These are phyloP conservation scores for Plenodomus tracheiphilus DNA, from an alignment of 2,329 filamentous ascomycete genomes.

Conservation along the genomic window DNA sequence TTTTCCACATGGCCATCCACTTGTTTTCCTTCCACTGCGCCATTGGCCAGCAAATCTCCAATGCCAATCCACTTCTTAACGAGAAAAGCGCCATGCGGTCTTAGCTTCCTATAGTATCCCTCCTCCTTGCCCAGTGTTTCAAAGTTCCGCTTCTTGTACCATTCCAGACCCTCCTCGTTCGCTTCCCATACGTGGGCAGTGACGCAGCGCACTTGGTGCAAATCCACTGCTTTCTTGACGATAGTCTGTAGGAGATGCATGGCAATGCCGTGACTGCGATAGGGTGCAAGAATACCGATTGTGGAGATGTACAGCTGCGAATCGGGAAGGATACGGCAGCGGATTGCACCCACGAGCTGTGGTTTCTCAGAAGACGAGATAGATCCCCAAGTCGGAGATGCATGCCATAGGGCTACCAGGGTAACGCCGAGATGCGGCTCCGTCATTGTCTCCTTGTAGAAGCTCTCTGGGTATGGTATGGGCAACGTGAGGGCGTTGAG, in stretches of 20 bases:
- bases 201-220: constrained; percentile 56
- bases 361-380: constrained; percentile 25
- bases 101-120: constrained; percentile 63
- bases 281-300: constrained; percentile 62
- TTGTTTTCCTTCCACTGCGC: constrained; percentile 1
- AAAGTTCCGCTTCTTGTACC: constrained; percentile 65
- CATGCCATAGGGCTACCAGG: constrained; percentile 62
- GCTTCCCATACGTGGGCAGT: constrained; percentile 68
- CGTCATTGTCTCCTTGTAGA: constrained; percentile 63
- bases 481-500: constrained; percentile 63
- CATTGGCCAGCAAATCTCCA: constrained; percentile 31
- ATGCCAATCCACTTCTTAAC: constrained; percentile 51
- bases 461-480: constrained; percentile 63
- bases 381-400: constrained; percentile 11
- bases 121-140: constrained; percentile 55
- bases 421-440: constrained; percentile 59
- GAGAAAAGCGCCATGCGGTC: constrained; percentile 59
- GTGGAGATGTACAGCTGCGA: constrained; percentile 64
- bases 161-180: constrained; percentile 62
- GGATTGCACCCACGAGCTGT: constrained; percentile 51
- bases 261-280: constrained; percentile 61
- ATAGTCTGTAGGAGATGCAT: constrained; percentile 54
- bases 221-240: constrained; percentile 52
- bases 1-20: background rate
- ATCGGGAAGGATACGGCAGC: constrained; percentile 49